phyloP scores from a whole-genome alignment of 305 asterid species.

The Fraxinus sp. region DNA sequence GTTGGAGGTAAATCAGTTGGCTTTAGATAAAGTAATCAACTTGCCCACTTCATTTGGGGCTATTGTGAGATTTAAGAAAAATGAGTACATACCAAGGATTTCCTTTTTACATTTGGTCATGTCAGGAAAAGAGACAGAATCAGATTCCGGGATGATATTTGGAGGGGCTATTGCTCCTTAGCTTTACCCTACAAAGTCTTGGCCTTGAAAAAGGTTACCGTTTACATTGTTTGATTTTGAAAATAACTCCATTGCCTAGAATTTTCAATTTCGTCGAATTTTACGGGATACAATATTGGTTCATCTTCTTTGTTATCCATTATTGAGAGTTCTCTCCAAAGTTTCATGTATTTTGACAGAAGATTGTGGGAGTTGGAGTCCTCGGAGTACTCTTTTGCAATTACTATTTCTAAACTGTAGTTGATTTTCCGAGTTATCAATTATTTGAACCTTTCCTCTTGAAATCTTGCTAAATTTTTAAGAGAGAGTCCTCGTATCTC shows the following conservation, averaged over 20 bases:
- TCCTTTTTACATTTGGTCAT: background rate
- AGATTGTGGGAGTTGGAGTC: background rate
- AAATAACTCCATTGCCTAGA: background rate
- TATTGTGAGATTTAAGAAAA: background rate
- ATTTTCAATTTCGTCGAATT: background rate
- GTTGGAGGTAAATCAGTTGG: background rate
- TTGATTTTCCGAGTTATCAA: background rate
- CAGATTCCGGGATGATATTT: background rate
- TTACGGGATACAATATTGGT: background rate
- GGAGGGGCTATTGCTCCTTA: background rate
- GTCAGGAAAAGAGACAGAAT: background rate
- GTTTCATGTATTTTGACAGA: background rate
- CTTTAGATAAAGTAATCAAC: background rate
- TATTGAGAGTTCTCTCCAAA: background rate
- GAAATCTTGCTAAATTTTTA: background rate
- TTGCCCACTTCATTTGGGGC: background rate
- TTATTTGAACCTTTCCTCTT: background rate
- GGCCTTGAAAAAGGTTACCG: background rate
- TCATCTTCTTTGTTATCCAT: background rate
- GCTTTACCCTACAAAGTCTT: background rate
- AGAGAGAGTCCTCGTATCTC: background rate
- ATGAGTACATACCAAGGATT: background rate
- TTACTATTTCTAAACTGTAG: background rate
- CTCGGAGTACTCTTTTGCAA: background rate
- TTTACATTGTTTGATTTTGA: background rate